These are phyloP conservation scores for Fusarium camptoceras DNA, from an alignment of 2,329 filamentous ascomycete genomes.

Conservation along the genomic window DNA sequence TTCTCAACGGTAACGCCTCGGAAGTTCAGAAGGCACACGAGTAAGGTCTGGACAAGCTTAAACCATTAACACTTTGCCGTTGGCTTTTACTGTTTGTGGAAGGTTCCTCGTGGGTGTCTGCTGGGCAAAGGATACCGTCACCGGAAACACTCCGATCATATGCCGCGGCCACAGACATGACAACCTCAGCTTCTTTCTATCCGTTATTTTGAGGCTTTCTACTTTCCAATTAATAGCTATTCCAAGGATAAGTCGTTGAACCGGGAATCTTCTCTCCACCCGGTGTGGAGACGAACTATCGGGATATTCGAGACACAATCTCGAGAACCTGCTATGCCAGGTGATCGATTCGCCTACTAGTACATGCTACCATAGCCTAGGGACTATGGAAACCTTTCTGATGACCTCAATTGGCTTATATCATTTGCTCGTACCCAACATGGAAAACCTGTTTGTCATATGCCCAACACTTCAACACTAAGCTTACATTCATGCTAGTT, in stretches of 20 bases:
- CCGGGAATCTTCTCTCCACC: neutral
- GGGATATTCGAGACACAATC: neutral
- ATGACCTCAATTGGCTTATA: no score
- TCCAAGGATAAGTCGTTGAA: neutral
- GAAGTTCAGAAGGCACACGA: neutral
- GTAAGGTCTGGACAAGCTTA: neutral
- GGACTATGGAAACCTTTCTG: neutral
- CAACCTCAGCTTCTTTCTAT: accelerated
- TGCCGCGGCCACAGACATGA: neutral
- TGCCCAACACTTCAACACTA: neutral
- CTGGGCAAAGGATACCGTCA: neutral
- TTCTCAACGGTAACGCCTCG: neutral
- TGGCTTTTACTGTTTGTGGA: neutral
- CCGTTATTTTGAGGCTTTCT: no score
- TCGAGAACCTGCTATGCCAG: neutral
- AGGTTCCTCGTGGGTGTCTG: neutral
- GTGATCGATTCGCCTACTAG: neutral
- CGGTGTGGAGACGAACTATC: neutral
- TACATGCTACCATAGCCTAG: neutral
- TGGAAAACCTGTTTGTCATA: neutral
- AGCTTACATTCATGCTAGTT: neutral
- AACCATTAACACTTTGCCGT: neutral
- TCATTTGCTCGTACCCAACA: neutral
- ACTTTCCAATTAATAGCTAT: accelerated
- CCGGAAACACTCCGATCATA: constrained; percentile 1